A percentile compares a stretch with the other conserved stretches of the same genome.
These are phyloP conservation scores for Calonectria crousiana DNA, from an alignment of 2,329 filamentous ascomycete genomes.

Conservation along the genomic window DNA sequence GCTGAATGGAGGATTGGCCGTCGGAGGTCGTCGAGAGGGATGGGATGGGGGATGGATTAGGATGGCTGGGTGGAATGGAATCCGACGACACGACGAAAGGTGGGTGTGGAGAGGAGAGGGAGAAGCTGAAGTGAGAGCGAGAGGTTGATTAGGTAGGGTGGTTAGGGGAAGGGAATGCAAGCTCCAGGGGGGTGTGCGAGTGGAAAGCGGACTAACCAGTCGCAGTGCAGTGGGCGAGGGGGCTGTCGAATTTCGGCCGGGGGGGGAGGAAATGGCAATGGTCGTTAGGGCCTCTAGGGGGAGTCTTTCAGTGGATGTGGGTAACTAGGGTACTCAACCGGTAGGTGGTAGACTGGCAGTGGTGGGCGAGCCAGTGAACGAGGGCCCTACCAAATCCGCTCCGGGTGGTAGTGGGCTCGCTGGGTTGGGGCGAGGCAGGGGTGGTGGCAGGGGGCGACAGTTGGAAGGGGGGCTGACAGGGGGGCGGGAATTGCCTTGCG, in stretches of 20 bases:
- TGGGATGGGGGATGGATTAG: constrained; percentile 25
- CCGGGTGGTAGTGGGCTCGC: constrained; percentile 24
- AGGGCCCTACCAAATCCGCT: constrained; percentile 23
- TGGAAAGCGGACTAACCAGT: constrained; percentile 41
- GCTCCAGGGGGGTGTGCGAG: constrained; percentile 44
- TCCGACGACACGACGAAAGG: constrained; percentile 41
- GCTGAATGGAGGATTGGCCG: constrained; percentile 40
- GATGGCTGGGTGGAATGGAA: constrained; percentile 41
- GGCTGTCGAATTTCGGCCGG: constrained; percentile 35
- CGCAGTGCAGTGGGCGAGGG: constrained; percentile 33
- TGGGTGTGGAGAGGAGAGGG: constrained; percentile 51
- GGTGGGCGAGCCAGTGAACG: constrained; percentile 14
- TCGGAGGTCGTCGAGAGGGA: constrained; percentile 37
- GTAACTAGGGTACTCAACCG: constrained; percentile 13
- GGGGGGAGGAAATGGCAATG: constrained; percentile 9
- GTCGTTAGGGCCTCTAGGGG: constrained; percentile 21
- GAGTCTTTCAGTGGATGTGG: constrained; percentile 27
- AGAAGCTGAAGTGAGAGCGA: constrained; percentile 42
- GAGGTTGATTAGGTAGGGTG: constrained; percentile 41
- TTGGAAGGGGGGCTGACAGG: constrained; percentile 8
- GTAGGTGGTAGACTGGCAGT: constrained; percentile 14
- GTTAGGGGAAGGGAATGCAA: constrained; percentile 46
- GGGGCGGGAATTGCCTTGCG: constrained; percentile 22
- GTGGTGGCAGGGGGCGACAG: constrained; percentile 11
- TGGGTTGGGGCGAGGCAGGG: constrained; percentile 21